Base-by-base conservation (phyloP, 495 filamentous ascomycete species). In the Cercophora sp. region DNA sequence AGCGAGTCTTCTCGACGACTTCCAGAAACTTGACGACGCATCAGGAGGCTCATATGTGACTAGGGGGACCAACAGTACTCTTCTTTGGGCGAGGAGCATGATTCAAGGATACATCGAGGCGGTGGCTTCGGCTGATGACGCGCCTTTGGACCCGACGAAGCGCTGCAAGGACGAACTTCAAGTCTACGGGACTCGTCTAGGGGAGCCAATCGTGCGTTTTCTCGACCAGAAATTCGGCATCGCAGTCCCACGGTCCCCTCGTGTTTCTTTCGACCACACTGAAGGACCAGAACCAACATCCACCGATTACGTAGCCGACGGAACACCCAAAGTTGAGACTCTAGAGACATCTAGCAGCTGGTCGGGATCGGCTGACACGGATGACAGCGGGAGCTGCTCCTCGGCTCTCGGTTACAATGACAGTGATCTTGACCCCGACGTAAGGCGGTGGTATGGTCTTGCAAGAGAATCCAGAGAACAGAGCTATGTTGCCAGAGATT, bases 41-140 rank as follows among this genome's bases (percentile, higher is more conserved):
- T 16, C 35, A 4, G 25, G 18, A 1, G 35, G 31, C 0, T 19
- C 32, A 0, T 51, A 57, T 25, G 13, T 52, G 15, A 34, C 18
- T 15, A 19, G 23, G 25, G 34, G 29, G 13, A 29, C 25, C n/a
- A 41, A 47, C 25, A 13, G 41, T 6, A 40, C 49, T 5, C n/a
- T 57, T 22, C 26, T 56, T 4, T 56, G 54, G 48, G 54, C 47
- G 11, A 37, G 54, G n/a, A 41, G 31, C 15, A 41, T 56, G 15
- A 56, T 56, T 22, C 18, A 44, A 25, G 18, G 25, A 23, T 27
- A 44, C 9, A 31, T 56, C 1, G 53, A 42, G 40, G 20, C 8
- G 0, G 26, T 18, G 39, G 24, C 35, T 15, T 18, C 15, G 8
- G 32, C 31, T 9, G 13, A 32, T 13, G 29, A 6, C 6, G 29